Base-by-base conservation (phyloP, 768 basidiomycete species). In the Rickenella mellea region DNA sequence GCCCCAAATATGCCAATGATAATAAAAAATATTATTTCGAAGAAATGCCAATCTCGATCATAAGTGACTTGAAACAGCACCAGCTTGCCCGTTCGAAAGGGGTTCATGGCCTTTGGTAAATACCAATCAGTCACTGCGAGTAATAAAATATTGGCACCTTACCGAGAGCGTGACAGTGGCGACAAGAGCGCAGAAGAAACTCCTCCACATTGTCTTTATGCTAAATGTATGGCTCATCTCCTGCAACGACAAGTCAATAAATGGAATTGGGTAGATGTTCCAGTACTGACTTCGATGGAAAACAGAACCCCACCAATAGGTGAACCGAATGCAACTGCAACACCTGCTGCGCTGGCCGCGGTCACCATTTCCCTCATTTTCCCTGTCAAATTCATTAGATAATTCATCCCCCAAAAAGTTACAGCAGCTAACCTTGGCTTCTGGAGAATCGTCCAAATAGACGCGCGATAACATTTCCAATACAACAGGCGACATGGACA, bases 141-240 rank as follows among this genome's bases (percentile, higher is more conserved):
- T 11, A 25, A 32, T 2, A 31, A 38, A 35, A 28, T 27, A 19
- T 52, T 36, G 7, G 41, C 33, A 17, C 73, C 91, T 53, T 46
- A 96, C 94, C 25, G 94, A 86, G 25, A 99, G 68, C 1, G 94
- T 94, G 52, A 98, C 87, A 1, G 94, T 97, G 11, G 96, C 96
- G 36, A 98, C 84, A 36, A 99, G 70, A 26, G 96, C 96, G 60
- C 96, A 98, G 57, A 98, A 83, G 61, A 98, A 96, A 56, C 89
- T 93, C 54, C 83, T 72, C 94, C 94, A 98, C 91, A 98, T 96
- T 4, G 94, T 98, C 61, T 90, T 84, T 63, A 93, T 93, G 44
- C 86, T 94, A 60, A 97, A 98, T 28, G 78, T 83, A 59, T 91
- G 86, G 61, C 89, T 94, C 96, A 99, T 99, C 78, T 99, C 96